Base-by-base conservation (phyloP, 2,329 filamentous ascomycete genomes). In the Phaeophleospora eucalypticola region DNA sequence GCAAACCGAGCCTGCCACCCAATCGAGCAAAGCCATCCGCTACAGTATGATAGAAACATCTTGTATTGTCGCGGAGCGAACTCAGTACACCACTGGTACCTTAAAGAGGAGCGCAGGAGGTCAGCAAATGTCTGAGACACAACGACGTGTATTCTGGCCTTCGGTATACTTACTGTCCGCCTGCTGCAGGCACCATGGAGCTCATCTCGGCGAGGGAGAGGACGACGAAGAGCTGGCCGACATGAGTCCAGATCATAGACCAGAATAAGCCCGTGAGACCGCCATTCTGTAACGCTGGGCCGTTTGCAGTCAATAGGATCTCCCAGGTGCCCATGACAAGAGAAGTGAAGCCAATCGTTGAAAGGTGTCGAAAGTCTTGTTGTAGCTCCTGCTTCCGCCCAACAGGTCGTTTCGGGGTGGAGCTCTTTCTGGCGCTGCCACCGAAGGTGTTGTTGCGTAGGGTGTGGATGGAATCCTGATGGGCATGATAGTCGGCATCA, bases 311-410 rank as follows among this genome's bases (percentile, higher is more conserved):
- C 8, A 59, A 45, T 0, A 58, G 43, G 15, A 71, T 66, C 54
- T 80, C 77, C 76, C 73, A 79, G 0, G 75, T 78, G 35, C 72
- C 72, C 51, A 76, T 71, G 19, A 76, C 69, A 7, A 73, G 71
- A 44, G 72, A 74, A 14, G 69, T 70, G 50, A 77, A 77, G 7
- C 40, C 71, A 6, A 62, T 51, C 4, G 51, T 57, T 1, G 56
- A 57, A 3, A 60, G 38, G 8, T 54, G 48, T 6, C 56, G 53
- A 37, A 61, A 60, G 16, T 57, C 56, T 20, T 46, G 49, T 21
- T 57, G 57, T 14, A 60, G 52, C 27, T 58, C 48, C 37, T 52
- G 52, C 20, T 56, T 54, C 17, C 50, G 48, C 7, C 34, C 44
- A 33, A 48, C 18, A 1, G 45, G 46, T 16, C 41, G 36, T 15